phyloP scores from a whole-genome alignment of 768 basidiomycete species.

The Suillus tomentosus region DNA sequence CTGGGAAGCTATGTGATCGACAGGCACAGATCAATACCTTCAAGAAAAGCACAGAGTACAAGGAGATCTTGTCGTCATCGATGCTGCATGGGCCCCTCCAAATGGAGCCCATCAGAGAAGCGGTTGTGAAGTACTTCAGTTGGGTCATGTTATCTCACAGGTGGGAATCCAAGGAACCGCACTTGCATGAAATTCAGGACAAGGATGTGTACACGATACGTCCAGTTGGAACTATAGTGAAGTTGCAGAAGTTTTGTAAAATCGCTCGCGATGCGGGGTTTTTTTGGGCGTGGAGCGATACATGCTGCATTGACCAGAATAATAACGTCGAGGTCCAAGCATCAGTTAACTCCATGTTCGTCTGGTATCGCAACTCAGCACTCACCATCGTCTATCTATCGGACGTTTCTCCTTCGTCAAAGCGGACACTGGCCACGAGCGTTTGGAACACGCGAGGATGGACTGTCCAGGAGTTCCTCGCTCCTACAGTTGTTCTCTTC shows the following conservation, averaged over 20 bases:
- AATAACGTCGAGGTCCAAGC: neutral
- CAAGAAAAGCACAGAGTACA: neutral
- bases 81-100: neutral
- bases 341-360: neutral
- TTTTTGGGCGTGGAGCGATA: neutral
- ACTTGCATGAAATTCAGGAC: neutral
- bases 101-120: neutral
- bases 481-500: neutral
- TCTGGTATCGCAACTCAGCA: neutral
- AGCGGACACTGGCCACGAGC: neutral
- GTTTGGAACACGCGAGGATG: neutral
- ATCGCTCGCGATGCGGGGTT: neutral
- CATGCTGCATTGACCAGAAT: neutral
- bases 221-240: neutral
- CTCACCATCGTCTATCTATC: neutral
- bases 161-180: neutral
- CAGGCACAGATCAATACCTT: neutral
- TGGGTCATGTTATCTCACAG: neutral
- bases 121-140: neutral
- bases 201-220: neutral
- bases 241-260: neutral
- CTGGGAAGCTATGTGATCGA: neutral
- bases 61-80: neutral
- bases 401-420: neutral
- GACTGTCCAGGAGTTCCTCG: constrained; percentile 1